phyloP scores from a whole-genome alignment of 768 basidiomycete species.

The Termitomyces sp. region DNA sequence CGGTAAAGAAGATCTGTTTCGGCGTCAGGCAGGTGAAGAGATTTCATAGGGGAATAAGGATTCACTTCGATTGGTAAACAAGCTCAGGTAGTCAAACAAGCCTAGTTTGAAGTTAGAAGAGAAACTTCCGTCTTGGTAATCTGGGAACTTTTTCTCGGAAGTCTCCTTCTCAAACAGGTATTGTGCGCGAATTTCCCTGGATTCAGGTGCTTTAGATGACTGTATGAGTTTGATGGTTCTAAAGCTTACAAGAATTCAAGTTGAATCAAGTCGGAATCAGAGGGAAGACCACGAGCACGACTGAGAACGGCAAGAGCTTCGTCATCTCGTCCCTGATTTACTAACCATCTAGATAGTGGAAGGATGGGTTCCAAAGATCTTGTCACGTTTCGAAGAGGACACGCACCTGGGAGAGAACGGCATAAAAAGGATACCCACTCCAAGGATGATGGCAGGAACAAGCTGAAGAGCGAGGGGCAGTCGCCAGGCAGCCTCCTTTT shows the following conservation, averaged over 20 bases:
- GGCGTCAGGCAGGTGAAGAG: not conserved
- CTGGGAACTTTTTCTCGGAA: constrained; percentile 47
- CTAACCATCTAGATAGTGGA: constrained; percentile 50
- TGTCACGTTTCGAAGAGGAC: not conserved
- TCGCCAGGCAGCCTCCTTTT: constrained; percentile 70
- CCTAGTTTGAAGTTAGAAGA: constrained; percentile 58
- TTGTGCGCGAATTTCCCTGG: constrained; percentile 68
- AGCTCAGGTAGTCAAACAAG: constrained; percentile 52
- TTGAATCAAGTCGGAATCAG: constrained; percentile 59
- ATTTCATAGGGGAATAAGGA: not conserved
- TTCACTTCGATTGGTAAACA: constrained; percentile 46
- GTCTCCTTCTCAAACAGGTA: constrained; percentile 70
- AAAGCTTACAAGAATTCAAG: constrained; percentile 62
- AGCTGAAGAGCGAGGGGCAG: constrained; percentile 71
- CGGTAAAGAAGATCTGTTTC: constrained; percentile 51
- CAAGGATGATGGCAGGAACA: constrained; percentile 66
- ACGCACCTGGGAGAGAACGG: constrained; percentile 69
- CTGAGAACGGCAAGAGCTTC: constrained; percentile 65
- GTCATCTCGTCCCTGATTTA: constrained; percentile 71
- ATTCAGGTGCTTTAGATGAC: not conserved
- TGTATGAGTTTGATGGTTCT: not conserved
- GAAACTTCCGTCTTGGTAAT: constrained; percentile 57
- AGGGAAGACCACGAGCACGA: constrained; percentile 46
- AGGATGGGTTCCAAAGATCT: not conserved
- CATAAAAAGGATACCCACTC: constrained; percentile 67